Evolutionary conservation across 768 basidiomycete species (phyloP), one percentile per base, ranked within the genome.

Genomic region (Boletus rubroflammeus): DNA sequence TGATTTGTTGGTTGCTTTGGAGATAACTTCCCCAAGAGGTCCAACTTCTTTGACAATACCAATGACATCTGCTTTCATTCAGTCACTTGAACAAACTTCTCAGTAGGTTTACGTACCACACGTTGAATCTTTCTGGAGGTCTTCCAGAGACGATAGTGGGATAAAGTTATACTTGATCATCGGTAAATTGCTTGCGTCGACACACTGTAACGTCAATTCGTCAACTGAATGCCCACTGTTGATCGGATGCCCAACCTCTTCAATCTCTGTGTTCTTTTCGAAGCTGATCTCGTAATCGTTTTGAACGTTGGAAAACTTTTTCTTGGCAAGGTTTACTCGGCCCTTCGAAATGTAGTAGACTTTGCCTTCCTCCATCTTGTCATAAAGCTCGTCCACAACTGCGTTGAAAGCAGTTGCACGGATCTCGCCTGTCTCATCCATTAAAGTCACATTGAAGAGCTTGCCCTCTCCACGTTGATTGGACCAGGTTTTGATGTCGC

Each of bases 341-440:
- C 90, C 97, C 67, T 88, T 90, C 0, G 93, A 93, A 51, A 98
- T 78, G 65, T 79, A 93, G 68, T 94, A 98, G 8, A 95, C 94
- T 66, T 94, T 94, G 46, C 90, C 89, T 70, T 97, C 94, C 60
- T 95, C 81, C 19, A 99, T 65, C 64, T 82, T 82, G n/a, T 89
- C 82, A 71, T 87, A 95, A 36, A 95, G 78, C 35, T 83, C 82
- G 62, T 94, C 92, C 36, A 87, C 93, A 10, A 80, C 85, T 11
- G 82, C 73, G 64, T 98, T 98, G 77, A 98, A 98, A 9, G 76
- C 95, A 1, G 96, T 98, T 1, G 80, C 96, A 53, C 86, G 80
- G 65, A 99, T 98, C 73, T 88, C 87, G 51, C 92, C 93, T 15
- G 91, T 85, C 55, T 98, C 93, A 60, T 99, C 97, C 89, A 98